Evolutionary conservation across 2,329 filamentous ascomycete species (phyloP), one percentile per base, ranked within the genome.

Genomic region (Rhynchosporium secalis): DNA sequence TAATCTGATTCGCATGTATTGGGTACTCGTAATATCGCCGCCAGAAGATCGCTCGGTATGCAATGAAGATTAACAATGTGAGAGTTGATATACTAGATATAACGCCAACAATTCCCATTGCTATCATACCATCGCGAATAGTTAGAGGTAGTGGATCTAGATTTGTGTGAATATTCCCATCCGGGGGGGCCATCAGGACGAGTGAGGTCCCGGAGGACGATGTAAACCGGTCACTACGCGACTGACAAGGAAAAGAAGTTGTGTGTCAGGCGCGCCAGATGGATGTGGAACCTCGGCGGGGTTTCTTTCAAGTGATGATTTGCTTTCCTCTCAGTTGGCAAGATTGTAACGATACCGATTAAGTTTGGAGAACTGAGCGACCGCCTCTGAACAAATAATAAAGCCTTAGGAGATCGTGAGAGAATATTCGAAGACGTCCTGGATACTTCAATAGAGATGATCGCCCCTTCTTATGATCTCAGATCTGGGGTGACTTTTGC

Each of bases 141-240:
- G 97, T 92, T 20, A 89, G 85, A 1, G 95, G 95, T n/a, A 99
- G 80, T 10, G 93, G 94, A 73, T 96, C 91, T 9, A 98, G 81
- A 75, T 98, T 64, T 12, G 63, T 58, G 38, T 58, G 55, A n/a
- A 28, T 45, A 10, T 29, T 52, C 26, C 48, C 63, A 51, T 56
- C 56, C 36, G 52, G 45, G 15, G 6, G 5, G n/a, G 28, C 4
- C 33, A 54, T 20, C 36, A 20, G 13, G 20, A 7, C 9, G 36
- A 29, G 40, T 54, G 10, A 15, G 28, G 43, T 38, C 20, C 10
- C 1, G 13, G 33, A 28, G 26, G n/a, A 9, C 28, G 33, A 40
- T 3, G 38, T 9, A 4, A 20, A 26, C 15, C 4, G 31, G 33
- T 26, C 33, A 8, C 9, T 15, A 52, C 10, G 3, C 10, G 33